Conservation (phyloP, 2,329 filamentous ascomycete genomes). For the Colletotrichum lini region DNA sequence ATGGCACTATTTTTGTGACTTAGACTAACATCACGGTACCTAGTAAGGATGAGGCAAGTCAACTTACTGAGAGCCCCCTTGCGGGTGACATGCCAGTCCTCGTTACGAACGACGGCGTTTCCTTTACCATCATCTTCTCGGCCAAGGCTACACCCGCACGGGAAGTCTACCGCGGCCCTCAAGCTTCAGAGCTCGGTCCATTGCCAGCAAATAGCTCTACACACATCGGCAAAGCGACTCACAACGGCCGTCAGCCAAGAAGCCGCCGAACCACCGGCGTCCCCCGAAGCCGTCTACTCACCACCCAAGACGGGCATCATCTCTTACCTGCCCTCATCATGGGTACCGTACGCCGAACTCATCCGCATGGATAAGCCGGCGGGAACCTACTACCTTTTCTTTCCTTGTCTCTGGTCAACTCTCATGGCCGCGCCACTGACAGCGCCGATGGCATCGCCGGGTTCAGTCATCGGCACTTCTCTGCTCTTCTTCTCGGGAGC, state of each 20-base stretch:
- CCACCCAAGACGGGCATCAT: conserved; percentile 81
- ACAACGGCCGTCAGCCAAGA: conserved; percentile 27
- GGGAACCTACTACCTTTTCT: conserved; percentile 88
- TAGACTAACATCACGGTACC: not conserved
- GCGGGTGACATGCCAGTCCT: not conserved
- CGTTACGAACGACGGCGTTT: not conserved
- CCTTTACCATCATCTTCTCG: not conserved
- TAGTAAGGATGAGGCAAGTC: conserved; percentile 32
- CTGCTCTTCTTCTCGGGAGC: conserved; percentile 82
- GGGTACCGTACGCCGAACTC: conserved; percentile 87
- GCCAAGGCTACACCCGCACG: conserved; percentile 13
- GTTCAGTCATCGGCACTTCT: conserved; percentile 74
- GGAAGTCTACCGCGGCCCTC: conserved; percentile 16
- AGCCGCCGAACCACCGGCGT: conserved; percentile 42
- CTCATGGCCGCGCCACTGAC: conserved; percentile 82
- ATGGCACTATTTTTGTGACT: not conserved
- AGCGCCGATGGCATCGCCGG: conserved; percentile 71
- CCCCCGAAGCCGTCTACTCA: conserved; percentile 63
- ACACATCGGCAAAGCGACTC: conserved; percentile 35
- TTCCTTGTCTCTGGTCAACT: conserved; percentile 88
- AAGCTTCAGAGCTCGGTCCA: not conserved
- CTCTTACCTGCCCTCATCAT: conserved; percentile 76
- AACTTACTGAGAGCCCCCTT: conserved; percentile 27
- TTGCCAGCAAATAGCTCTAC: conserved; percentile 24
- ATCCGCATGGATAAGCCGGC: conserved; percentile 85